A percentile compares a stretch with the other conserved stretches of the same genome.
Evolutionary conservation across 2,329 filamentous ascomycete genomes (phyloP).

Genomic region (Hypoxylon sp.): DNA sequence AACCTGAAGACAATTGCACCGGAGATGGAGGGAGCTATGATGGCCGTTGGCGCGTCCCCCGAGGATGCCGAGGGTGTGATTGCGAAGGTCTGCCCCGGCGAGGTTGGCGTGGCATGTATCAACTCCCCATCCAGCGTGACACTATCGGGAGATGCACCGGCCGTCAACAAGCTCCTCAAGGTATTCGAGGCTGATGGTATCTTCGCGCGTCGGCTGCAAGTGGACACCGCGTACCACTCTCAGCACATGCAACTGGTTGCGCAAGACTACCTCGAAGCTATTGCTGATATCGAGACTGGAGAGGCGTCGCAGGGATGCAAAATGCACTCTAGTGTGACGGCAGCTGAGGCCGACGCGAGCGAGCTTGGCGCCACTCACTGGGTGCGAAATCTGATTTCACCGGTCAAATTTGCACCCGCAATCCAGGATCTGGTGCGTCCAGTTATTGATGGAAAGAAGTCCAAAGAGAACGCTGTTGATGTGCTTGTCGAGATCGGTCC

Average conservation of each 20-base stretch:
- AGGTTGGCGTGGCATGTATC: slow-evolving; percentile 30
- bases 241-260: slow-evolving; percentile 29
- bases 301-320: background rate
- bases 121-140: slow-evolving; percentile 40
- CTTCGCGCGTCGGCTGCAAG: slow-evolving; percentile 34
- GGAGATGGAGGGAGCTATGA: slow-evolving; percentile 26
- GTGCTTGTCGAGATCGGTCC: slow-evolving; percentile 49
- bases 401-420: slow-evolving; percentile 44
- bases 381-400: slow-evolving; percentile 43
- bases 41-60: slow-evolving; percentile 29
- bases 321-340: background rate
- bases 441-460: slow-evolving; percentile 2
- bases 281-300: slow-evolving; percentile 4
- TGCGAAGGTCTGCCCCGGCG: slow-evolving; percentile 9
- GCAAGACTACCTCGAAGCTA: slow-evolving; percentile 16
- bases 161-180: slow-evolving; percentile 21
- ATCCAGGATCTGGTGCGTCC: slow-evolving; percentile 35
- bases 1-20: background rate
- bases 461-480: slow-evolving; percentile 27
- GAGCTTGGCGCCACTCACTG: slow-evolving; percentile 37
- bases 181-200: slow-evolving; percentile 16
- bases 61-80: slow-evolving; percentile 21
- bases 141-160: slow-evolving; percentile 28
- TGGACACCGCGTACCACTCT: slow-evolving; percentile 37
- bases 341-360: background rate